Conservation (phyloP, 192 early-diverging fungal genomes). For the Coemansia sp. region DNA sequence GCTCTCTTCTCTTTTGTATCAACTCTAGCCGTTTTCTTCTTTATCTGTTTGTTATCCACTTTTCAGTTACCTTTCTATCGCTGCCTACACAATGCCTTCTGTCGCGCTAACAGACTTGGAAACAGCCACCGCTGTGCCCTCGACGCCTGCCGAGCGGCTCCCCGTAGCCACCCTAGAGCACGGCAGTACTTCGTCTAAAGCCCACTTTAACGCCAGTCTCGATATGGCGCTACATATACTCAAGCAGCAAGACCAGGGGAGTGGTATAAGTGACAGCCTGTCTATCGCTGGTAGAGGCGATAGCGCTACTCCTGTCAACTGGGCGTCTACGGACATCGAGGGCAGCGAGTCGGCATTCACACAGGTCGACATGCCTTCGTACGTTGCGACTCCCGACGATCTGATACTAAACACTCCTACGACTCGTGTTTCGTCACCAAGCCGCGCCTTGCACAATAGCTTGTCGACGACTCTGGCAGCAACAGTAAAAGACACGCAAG, state of each 20-base stretch:
- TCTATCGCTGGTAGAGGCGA: background rate
- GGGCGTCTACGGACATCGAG: slow-evolving; percentile 21
- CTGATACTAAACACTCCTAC: slow-evolving; percentile 13
- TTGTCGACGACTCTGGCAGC: background rate
- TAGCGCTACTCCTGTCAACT: slow-evolving; percentile 29
- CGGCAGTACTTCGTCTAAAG: slow-evolving; percentile 16
- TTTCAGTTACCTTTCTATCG: background rate
- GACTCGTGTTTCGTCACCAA: background rate
- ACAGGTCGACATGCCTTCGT: background rate
- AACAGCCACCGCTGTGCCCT: slow-evolving; percentile 32
- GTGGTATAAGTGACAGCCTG: background rate
- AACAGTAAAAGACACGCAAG: background rate
- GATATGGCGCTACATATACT: slow-evolving; percentile 44
- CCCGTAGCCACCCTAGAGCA: slow-evolving; percentile 8
- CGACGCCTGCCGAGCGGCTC: slow-evolving; percentile 30
- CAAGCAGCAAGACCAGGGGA: slow-evolving; percentile 16
- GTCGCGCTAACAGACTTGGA: slow-evolving; percentile 20
- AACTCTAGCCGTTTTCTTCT: background rate
- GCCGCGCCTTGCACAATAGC: background rate
- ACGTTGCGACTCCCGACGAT: slow-evolving; percentile 28
- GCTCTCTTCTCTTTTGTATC: slow-evolving; percentile 4
- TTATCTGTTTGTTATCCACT: background rate
- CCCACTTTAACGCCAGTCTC: slow-evolving; percentile 52
- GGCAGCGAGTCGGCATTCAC: background rate
- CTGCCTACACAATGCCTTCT: slow-evolving; percentile 7